Percentiles rank a stretch among this genome's conserved stretches.
phyloP scores from a whole-genome alignment of 169 alveolate genomes.

The Cryptosporidium baileyi region DNA sequence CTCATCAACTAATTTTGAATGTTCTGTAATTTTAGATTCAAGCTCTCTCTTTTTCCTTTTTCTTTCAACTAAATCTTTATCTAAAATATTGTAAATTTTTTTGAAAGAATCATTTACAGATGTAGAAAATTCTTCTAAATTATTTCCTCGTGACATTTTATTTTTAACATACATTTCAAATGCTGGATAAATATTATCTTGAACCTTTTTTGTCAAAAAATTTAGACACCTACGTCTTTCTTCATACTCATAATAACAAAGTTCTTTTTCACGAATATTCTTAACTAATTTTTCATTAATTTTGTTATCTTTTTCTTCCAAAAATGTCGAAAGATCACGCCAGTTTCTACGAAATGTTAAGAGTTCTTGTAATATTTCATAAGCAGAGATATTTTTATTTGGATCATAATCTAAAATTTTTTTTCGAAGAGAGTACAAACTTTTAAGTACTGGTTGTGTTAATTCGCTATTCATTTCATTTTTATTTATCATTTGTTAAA shows the following conservation, averaged over 20 bases:
- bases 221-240: neutral
- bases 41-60: neutral
- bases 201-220: neutral
- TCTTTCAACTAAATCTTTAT: slow-evolving; percentile 1
- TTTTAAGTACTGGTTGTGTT: no score
- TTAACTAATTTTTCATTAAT: neutral
- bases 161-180: no score
- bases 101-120: neutral
- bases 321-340: slow-evolving; percentile 12
- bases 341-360: slow-evolving; percentile 30
- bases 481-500: no score
- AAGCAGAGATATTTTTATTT: neutral
- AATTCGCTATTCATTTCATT: no score
- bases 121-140: neutral
- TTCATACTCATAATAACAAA: neutral
- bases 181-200: no score
- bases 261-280: neutral
- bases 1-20: neutral
- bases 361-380: slow-evolving; percentile 6
- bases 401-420: no score
- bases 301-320: neutral
- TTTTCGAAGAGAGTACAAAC: no score
- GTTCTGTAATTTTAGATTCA: neutral
- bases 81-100: neutral
- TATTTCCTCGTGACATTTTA: no score